phyloP scores from a whole-genome alignment of 164 flowering plant species.

The Protea cynaroides region DNA sequence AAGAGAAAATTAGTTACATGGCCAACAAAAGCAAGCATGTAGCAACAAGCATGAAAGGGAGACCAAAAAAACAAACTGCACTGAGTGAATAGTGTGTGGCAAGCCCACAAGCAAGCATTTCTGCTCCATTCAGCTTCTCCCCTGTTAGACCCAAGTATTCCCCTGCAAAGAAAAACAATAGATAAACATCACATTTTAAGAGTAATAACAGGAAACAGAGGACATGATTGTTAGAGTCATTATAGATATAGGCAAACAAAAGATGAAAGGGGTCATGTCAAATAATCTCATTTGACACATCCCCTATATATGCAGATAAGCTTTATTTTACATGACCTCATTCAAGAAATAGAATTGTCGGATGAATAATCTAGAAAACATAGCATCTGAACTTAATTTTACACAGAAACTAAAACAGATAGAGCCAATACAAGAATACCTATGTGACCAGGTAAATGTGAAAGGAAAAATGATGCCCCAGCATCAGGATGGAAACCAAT shows the following conservation, averaged over 20 bases:
- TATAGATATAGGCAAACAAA: not conserved
- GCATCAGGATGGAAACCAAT: conserved; percentile 96
- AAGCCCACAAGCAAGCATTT: conserved; percentile 90
- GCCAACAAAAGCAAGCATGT: not conserved
- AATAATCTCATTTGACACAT: not conserved
- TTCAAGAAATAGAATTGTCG: not conserved
- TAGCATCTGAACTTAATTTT: not conserved
- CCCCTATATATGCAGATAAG: too few species aligned
- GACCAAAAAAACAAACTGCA: conserved; percentile 41
- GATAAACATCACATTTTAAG: not conserved
- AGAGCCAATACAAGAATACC: conserved; percentile 30
- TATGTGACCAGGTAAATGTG: conserved; percentile 80
- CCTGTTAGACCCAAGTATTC: conserved; percentile 95
- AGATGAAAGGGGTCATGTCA: not conserved
- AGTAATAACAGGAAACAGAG: not conserved
- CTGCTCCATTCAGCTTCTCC: conserved; percentile 84
- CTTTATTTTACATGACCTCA: too few species aligned
- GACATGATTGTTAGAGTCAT: not conserved
- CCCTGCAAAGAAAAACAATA: conserved; percentile 35
- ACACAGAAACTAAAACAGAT: not conserved
- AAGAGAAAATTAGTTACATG: conserved; percentile 2
- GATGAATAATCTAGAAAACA: too few species aligned
- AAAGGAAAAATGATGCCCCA: conserved; percentile 82
- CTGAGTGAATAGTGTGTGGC: conserved; percentile 76
- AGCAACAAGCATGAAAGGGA: not conserved